Conservation (phyloP, 2,329 filamentous ascomycete species). For the Harringtonia lauricola region DNA sequence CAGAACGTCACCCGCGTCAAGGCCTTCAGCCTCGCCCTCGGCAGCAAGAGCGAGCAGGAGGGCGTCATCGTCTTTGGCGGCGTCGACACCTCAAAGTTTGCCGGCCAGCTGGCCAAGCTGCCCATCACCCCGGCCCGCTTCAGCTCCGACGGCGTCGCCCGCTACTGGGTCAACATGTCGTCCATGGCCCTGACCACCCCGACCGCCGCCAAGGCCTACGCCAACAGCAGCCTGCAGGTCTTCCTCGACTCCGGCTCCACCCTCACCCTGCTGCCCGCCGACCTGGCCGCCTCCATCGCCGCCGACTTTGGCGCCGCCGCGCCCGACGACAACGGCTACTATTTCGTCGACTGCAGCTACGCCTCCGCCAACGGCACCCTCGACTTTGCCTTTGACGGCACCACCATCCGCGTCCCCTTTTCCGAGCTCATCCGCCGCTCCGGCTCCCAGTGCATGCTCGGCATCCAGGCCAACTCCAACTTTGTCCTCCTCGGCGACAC, state of each 20-base stretch:
- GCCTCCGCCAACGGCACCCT: slow-evolving; percentile 29
- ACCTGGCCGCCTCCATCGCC: slow-evolving; percentile 38
- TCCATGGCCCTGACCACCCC: slow-evolving; percentile 29
- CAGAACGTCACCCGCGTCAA: slow-evolving; percentile 46
- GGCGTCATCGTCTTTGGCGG: slow-evolving; percentile 61
- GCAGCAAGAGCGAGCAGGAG: slow-evolving; percentile 45
- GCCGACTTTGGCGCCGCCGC: slow-evolving; percentile 33
- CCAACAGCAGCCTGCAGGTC: slow-evolving; percentile 35
- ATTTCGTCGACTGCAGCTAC: slow-evolving; percentile 32
- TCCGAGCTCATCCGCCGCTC: slow-evolving; percentile 34
- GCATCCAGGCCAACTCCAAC: slow-evolving; percentile 32
- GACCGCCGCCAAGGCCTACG: slow-evolving; percentile 19
- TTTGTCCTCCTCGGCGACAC: slow-evolving; percentile 48
- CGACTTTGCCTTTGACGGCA: slow-evolving; percentile 36
- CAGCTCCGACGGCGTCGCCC: slow-evolving; percentile 42
- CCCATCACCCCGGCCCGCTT: slow-evolving; percentile 45
- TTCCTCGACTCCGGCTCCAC: slow-evolving; percentile 64
- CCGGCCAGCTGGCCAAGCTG: slow-evolving; percentile 45
- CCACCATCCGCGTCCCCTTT: slow-evolving; percentile 38
- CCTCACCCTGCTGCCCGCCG: slow-evolving; percentile 52
- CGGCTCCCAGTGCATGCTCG: slow-evolving; percentile 31
- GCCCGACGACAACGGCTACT: slow-evolving; percentile 31
- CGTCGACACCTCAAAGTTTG: slow-evolving; percentile 53
- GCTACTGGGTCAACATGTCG: slow-evolving; percentile 41
- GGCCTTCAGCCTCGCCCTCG: slow-evolving; percentile 55